phyloP scores from a whole-genome alignment of 768 basidiomycete species.

The Clavulina sp. region DNA sequence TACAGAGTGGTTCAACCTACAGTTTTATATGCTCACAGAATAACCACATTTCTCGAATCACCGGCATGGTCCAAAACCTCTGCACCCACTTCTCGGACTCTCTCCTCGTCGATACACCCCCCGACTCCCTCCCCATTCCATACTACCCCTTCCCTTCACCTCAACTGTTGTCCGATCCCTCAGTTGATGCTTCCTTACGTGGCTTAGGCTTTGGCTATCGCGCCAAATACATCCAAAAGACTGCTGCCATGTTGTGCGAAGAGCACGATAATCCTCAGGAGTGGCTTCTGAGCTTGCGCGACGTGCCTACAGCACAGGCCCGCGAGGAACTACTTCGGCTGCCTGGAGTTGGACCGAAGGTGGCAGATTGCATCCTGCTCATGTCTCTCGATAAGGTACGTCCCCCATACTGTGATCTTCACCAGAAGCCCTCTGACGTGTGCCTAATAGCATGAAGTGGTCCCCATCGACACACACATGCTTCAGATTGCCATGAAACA shows the following conservation, averaged over 20 bases:
- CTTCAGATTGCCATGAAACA: constrained; percentile 72
- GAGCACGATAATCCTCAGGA: constrained; percentile 33
- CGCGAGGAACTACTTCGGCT: constrained; percentile 63
- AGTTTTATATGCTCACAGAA: constrained; percentile 98
- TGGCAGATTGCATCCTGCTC: constrained; percentile 84
- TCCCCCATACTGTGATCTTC: not conserved
- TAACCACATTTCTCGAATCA: constrained; percentile 89
- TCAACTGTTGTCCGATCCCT: constrained; percentile 38
- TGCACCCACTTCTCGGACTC: constrained; percentile 64
- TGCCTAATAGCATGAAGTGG: constrained; percentile 23
- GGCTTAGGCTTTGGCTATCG: constrained; percentile 90
- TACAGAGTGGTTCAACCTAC: not conserved
- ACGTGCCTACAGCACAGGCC: constrained; percentile 34
- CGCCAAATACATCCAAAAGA: constrained; percentile 72
- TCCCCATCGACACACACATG: constrained; percentile 95
- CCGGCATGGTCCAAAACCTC: constrained; percentile 77
- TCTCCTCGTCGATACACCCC: constrained; percentile 35
- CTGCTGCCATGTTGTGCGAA: constrained; percentile 56
- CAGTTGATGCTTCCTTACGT: constrained; percentile 48
- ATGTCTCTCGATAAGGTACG: constrained; percentile 84
- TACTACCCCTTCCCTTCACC: constrained; percentile 84
- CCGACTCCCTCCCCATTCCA: constrained; percentile 18
- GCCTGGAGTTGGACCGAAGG: constrained; percentile 87
- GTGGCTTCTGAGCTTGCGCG: constrained; percentile 42
- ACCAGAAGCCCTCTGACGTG: not conserved